These are phyloP conservation scores for Cokeromyces recurvatus DNA, from an alignment of 371 early-diverging fungal genomes.

Conservation along the genomic window DNA sequence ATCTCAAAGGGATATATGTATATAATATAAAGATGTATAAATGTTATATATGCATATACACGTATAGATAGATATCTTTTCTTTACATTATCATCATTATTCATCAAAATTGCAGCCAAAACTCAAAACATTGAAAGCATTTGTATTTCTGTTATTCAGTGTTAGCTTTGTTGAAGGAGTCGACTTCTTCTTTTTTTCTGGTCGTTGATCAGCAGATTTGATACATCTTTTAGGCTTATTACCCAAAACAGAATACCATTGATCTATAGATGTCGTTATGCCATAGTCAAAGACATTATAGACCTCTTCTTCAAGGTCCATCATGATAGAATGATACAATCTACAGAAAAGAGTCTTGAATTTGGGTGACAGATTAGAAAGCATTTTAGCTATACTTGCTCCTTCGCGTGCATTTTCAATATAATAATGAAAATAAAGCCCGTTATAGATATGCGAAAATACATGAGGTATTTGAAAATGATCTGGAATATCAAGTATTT, in stretches of 20 bases:
- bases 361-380: constrained; percentile 9
- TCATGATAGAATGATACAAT: constrained; percentile 3
- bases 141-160: constrained; percentile 9
- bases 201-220: background rate
- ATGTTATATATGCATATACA: too few relatives aligned
- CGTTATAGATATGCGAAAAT: constrained; percentile 17
- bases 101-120: constrained; percentile 40
- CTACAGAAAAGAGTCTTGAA: constrained; percentile 9
- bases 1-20: too few relatives aligned
- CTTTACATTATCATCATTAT: background rate
- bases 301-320: constrained; percentile 10
- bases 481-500: constrained; percentile 17
- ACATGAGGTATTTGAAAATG: constrained; percentile 7
- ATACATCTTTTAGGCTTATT: constrained; percentile 14
- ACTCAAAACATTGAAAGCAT: constrained; percentile 32
- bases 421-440: constrained; percentile 18
- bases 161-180: background rate
- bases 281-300: constrained; percentile 23
- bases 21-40: too few relatives aligned
- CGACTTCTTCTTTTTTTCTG: constrained; percentile 11
- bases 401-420: constrained; percentile 28
- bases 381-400: constrained; percentile 20
- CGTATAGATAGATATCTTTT: background rate
- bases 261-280: constrained; percentile 4
- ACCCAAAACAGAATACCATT: constrained; percentile 11